Conservation (phyloP, 192 early-diverging fungal species). For the Backusella luteola region DNA sequence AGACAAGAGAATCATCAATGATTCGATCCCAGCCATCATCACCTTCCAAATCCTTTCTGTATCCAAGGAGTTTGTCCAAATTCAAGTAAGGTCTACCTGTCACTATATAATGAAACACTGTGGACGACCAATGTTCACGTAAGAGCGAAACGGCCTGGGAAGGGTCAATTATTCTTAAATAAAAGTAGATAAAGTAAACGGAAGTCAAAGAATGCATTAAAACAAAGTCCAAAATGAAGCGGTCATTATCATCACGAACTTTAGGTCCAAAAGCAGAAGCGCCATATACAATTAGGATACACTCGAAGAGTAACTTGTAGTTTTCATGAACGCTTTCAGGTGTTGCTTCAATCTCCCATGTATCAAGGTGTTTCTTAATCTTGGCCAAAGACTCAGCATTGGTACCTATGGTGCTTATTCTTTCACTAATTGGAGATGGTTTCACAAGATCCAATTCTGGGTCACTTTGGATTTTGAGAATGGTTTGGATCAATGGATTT, state of each 20-base stretch:
- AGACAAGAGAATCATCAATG: slow-evolving; percentile 41
- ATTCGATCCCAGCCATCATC: slow-evolving; percentile 50
- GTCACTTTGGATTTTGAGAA: slow-evolving; percentile 37
- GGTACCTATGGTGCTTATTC: background rate
- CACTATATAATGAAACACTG: slow-evolving; percentile 37
- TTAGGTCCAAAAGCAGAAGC: slow-evolving; percentile 33
- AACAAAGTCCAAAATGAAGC: slow-evolving; percentile 43
- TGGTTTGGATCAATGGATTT: slow-evolving; percentile 36
- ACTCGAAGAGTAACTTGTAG: slow-evolving; percentile 37
- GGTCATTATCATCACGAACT: background rate
- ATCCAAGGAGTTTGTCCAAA: slow-evolving; percentile 23
- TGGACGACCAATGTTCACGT: slow-evolving; percentile 33
- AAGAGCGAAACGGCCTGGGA: slow-evolving; percentile 42
- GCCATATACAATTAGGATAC: slow-evolving; percentile 36
- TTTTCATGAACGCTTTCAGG: slow-evolving; percentile 38
- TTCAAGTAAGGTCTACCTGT: slow-evolving; percentile 43
- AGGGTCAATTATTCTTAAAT: slow-evolving; percentile 34
- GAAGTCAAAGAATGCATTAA: slow-evolving; percentile 55
- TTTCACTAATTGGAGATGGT: background rate
- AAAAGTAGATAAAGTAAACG: slow-evolving; percentile 45
- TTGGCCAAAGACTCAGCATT: background rate
- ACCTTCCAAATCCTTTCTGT: slow-evolving; percentile 19
- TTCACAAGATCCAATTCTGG: slow-evolving; percentile 18
- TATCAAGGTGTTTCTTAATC: slow-evolving; percentile 32
- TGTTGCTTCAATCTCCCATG: slow-evolving; percentile 39